phyloP scores from a whole-genome alignment of 2,329 filamentous ascomycete species.

The Magnaporthiopsis incrustans region DNA sequence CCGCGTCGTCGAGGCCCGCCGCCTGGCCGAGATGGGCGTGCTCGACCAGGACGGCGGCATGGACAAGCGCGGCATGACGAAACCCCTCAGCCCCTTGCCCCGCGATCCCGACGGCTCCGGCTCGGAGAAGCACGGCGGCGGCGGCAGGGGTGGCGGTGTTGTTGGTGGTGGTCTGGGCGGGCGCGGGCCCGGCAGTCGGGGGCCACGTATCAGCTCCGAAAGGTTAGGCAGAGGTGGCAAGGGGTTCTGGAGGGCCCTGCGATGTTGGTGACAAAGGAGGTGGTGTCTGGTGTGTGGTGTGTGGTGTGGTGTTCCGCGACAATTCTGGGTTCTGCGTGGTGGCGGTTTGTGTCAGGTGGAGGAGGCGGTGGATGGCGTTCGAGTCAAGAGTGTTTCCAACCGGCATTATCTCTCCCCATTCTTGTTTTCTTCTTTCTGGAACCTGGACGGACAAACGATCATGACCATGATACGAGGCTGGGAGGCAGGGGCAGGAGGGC shows the following conservation, averaged over 20 bases:
- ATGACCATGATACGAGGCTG: background rate
- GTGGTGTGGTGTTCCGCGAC: no score
- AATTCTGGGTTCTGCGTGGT: no score
- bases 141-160: constrained; percentile 17
- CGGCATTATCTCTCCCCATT: background rate
- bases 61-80: constrained; percentile 47
- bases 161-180: background rate
- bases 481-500: background rate
- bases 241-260: constrained; percentile 47
- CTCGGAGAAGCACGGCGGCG: constrained; percentile 31
- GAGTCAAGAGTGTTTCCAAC: background rate
- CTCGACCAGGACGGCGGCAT: constrained; percentile 30
- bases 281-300: no score
- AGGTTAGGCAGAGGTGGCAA: constrained; percentile 31
- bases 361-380: no score
- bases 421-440: background rate
- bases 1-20: constrained; percentile 50
- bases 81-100: constrained; percentile 48
- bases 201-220: constrained; percentile 34
- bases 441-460: background rate
- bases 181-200: constrained; percentile 34
- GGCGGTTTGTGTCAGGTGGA: background rate
- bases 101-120: constrained; percentile 21
- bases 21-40: constrained; percentile 39
- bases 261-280: constrained; percentile 42